Conservation (phyloP, 768 basidiomycete genomes). For the Pulveroboletus sp. region DNA sequence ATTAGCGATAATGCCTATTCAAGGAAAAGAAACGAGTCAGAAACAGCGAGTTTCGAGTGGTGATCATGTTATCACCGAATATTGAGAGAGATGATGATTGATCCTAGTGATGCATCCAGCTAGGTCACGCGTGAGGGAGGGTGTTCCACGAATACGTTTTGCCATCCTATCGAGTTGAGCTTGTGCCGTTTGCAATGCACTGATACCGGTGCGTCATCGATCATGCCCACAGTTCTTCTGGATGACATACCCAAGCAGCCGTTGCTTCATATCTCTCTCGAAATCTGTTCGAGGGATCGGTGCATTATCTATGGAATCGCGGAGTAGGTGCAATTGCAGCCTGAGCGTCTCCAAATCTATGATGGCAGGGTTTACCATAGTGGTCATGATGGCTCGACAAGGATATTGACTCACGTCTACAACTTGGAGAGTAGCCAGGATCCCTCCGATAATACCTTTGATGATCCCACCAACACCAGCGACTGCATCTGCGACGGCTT, state of each 20-base stretch:
- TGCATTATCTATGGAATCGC: background rate
- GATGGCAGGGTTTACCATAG: background rate
- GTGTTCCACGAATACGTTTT: background rate
- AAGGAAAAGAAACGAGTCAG: background rate
- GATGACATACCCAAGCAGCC: background rate
- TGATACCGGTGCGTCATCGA: background rate
- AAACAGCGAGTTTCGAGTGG: background rate
- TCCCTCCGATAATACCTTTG: background rate
- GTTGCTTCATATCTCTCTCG: background rate
- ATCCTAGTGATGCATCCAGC: background rate
- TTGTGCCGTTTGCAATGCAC: background rate
- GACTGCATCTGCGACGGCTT: background rate
- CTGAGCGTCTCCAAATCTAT: background rate
- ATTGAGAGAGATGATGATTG: background rate
- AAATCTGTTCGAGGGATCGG: background rate
- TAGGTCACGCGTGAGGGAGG: slow-evolving; percentile 3
- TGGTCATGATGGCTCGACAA: background rate
- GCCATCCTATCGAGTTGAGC: background rate
- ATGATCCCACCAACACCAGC: slow-evolving; percentile 1
- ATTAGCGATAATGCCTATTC: background rate
- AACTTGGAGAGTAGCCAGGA: background rate
- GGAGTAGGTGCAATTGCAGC: background rate
- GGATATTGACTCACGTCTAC: background rate
- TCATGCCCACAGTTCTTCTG: background rate
- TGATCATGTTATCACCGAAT: background rate